These are phyloP conservation scores for Astragalus membranaceus DNA, from an alignment of 306 rosid species.

Conservation along the genomic window DNA sequence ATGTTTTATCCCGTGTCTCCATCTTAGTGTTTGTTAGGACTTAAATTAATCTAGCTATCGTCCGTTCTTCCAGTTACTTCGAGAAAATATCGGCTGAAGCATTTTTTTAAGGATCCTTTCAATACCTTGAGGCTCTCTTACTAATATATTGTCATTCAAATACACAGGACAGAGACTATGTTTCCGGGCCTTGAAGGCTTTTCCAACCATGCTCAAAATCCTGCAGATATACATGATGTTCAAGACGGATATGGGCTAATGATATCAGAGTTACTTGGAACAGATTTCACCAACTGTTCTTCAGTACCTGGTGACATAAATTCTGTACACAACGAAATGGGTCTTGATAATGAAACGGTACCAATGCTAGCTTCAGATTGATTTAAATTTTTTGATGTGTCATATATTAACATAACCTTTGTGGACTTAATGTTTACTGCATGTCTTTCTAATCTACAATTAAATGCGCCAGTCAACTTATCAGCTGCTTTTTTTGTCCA, in stretches of 20 bases:
- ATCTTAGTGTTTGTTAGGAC: slow-evolving; percentile 11
- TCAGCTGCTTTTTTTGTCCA: slow-evolving; percentile 14
- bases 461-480: slow-evolving; percentile 12
- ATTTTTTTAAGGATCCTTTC: slow-evolving; percentile 12
- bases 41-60: slow-evolving; percentile 1
- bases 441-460: neutral
- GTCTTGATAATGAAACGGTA: slow-evolving; percentile 77
- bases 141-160: slow-evolving; percentile 26
- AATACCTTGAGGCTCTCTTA: neutral
- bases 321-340: slow-evolving; percentile 64
- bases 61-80: neutral
- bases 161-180: slow-evolving; percentile 64
- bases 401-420: slow-evolving; percentile 17
- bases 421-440: slow-evolving; percentile 21
- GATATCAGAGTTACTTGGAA: slow-evolving; percentile 80
- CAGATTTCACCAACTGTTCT: slow-evolving; percentile 75
- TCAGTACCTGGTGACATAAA: slow-evolving; percentile 63
- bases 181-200: slow-evolving; percentile 64
- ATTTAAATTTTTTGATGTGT: slow-evolving; percentile 8
- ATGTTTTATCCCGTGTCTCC: neutral
- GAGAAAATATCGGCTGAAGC: neutral
- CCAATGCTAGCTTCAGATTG: slow-evolving; percentile 23
- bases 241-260: slow-evolving; percentile 94
- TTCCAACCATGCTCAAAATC: slow-evolving; percentile 50
- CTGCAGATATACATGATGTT: slow-evolving; percentile 62